Conservation (phyloP, 2,329 filamentous ascomycete genomes). For the Beauveria bassiana region DNA sequence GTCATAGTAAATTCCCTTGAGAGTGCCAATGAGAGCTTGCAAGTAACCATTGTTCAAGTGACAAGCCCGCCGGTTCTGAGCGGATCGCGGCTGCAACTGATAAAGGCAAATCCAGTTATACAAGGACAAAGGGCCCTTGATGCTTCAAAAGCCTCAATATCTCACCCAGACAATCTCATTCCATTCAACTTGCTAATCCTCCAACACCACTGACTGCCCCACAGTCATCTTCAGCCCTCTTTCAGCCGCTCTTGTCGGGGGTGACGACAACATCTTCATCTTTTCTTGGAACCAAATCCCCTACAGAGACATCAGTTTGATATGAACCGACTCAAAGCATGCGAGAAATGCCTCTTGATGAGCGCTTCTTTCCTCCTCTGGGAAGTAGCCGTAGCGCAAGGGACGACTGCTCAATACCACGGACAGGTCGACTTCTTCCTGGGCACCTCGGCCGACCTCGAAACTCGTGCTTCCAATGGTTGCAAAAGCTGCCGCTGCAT, state of each 20-base stretch:
- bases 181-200: not conserved
- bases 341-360: not conserved
- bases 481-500: constrained; percentile 7
- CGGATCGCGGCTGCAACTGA: too few relatives aligned
- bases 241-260: not conserved
- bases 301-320: too few relatives aligned
- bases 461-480: not conserved
- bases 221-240: not conserved
- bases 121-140: not conserved
- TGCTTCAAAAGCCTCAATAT: not conserved
- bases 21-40: too few relatives aligned
- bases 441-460: constrained; percentile 4
- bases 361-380: not conserved
- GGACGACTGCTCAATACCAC: not conserved
- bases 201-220: not conserved
- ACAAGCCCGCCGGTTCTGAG: too few relatives aligned
- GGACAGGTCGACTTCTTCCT: constrained; percentile 1
- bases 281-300: too few relatives aligned
- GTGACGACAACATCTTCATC: not conserved
- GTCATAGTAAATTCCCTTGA: fast-evolving
- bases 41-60: too few relatives aligned
- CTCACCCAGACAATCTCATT: too few relatives aligned
- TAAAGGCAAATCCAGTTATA: too few relatives aligned
- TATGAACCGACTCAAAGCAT: not conserved
- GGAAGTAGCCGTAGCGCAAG: not conserved